Evolutionary conservation across 2,329 filamentous ascomycete genomes (phyloP), one percentile per base, ranked within the genome.

Genomic region (Zymoseptoria tritici): DNA sequence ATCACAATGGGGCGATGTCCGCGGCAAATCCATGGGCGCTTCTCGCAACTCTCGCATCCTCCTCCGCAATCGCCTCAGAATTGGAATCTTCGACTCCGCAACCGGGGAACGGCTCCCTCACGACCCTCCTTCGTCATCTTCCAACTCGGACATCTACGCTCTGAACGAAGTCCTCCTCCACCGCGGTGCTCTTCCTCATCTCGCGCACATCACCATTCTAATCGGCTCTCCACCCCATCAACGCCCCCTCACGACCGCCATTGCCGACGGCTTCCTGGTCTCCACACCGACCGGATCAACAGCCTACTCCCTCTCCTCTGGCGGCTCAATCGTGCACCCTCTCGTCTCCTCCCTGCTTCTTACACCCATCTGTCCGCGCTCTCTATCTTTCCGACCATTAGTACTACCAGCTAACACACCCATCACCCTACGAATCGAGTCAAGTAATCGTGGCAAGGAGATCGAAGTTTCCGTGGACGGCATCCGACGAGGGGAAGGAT

Each of bases 161-260:
- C 90, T 97, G 78, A 99, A 99, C 73, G 94, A 99, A 75, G 87
- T 99, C 9, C 88, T 96, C 1, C 87, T 99, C 42, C 94, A 99
- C 74, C 86, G 94, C 21, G 94, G 94, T 49, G 87, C 88, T 36
- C 87, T 93, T 64, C 91, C 94, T 0, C 93, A 97, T 74, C 83
- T 99, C 5, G 90, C 91, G 46, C 87, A 96, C 65, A 90, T 99
- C 66, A 90, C 96, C 70, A 90, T 99, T 51, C 94, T 86, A 69
- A 88, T 97, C 61, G 92, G 92, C 68, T 65, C 68, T 1, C 70
- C 68, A 9, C 66, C 66, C 3, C 62, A 72, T 53, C 88, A 90
- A 36, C 86, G 91, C 57, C 95, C 94, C 69, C 80, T 99, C 52
- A 99, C 94, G 1, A 91, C 96, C 73, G 93, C 91, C 0, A 92